Conservation (phyloP, 2,329 filamentous ascomycete genomes). For the Exserohilum rostratum region DNA sequence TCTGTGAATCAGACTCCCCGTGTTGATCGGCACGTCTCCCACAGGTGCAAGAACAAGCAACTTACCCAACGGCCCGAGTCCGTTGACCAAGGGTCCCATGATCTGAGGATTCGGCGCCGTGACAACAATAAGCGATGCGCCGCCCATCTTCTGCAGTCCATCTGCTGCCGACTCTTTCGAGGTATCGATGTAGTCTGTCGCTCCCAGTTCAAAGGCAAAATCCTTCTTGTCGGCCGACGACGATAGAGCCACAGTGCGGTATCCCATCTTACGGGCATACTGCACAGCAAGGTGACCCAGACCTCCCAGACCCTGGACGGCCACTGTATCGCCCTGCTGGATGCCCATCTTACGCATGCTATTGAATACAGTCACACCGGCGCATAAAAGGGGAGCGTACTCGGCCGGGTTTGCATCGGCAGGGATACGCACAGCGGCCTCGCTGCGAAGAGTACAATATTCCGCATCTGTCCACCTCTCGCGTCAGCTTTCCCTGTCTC, state of each 20-base stretch:
- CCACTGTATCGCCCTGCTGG: conserved; percentile 54
- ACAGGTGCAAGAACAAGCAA: conserved; percentile 64
- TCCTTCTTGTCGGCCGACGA: conserved; percentile 58
- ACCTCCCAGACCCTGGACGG: conserved; percentile 60
- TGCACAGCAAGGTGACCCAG: conserved; percentile 61
- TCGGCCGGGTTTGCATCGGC: conserved; percentile 54
- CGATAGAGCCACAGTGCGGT: conserved; percentile 59
- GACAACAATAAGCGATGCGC: conserved; percentile 65
- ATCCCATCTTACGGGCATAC: conserved; percentile 60
- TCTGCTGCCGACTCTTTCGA: conserved; percentile 57
- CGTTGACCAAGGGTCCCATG: conserved; percentile 60
- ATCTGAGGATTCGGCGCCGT: conserved; percentile 67
- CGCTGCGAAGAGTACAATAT: conserved; percentile 65
- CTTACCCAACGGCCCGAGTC: conserved; percentile 62
- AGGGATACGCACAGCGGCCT: conserved; percentile 64
- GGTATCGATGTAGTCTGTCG: conserved; percentile 63
- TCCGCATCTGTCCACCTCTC: conserved; percentile 55
- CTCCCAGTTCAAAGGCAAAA: conserved; percentile 61
- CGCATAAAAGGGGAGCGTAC: conserved; percentile 54
- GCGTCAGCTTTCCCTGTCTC: background rate
- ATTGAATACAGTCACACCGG: conserved; percentile 61
- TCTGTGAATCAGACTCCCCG: conserved; percentile 53
- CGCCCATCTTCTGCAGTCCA: conserved; percentile 63
- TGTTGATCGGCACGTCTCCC: conserved; percentile 54
- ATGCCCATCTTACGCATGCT: conserved; percentile 58